phyloP scores from a whole-genome alignment of 352 stramenopile species.

The Phytophthora melonis region DNA sequence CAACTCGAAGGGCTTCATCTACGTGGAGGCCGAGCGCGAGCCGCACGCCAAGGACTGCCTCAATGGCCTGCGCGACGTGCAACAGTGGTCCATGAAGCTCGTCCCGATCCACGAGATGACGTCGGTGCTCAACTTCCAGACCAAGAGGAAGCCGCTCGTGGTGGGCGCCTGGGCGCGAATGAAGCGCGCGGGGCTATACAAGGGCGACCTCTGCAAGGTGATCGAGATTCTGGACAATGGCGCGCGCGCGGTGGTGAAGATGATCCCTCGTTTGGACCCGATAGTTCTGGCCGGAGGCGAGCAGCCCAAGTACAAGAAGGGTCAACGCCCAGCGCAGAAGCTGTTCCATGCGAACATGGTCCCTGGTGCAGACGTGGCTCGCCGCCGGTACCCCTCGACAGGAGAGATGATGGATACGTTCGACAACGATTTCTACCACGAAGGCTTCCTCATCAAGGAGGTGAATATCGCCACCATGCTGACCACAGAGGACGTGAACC shows the following conservation, averaged over 20 bases:
- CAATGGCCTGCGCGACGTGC: conserved; percentile 85
- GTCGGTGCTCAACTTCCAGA: conserved; percentile 88
- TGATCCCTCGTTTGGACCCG: conserved; percentile 85
- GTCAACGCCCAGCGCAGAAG: conserved; percentile 87
- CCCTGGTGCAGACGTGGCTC: conserved; percentile 64
- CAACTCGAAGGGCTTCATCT: conserved; percentile 92
- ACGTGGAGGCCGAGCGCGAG: conserved; percentile 89
- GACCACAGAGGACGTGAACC: conserved; percentile 86
- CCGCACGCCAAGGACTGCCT: conserved; percentile 87
- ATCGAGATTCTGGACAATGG: conserved; percentile 90
- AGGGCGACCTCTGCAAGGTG: conserved; percentile 90
- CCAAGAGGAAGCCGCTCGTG: conserved; percentile 82
- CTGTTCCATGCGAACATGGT: conserved; percentile 82
- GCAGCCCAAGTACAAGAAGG: conserved; percentile 91
- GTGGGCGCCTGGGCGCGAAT: conserved; percentile 85
- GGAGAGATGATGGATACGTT: conserved; percentile 91
- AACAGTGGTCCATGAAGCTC: conserved; percentile 91
- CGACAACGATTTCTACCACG: conserved; percentile 90
- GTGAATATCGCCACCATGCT: conserved; percentile 90
- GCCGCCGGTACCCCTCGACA: conserved; percentile 74
- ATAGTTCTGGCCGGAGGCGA: conserved; percentile 79
- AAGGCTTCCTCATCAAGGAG: conserved; percentile 90
- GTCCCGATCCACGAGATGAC: conserved; percentile 93
- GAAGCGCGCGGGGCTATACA: conserved; percentile 89
- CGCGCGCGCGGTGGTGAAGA: conserved; percentile 84